These are phyloP conservation scores for Nannizzia gypsea DNA, from an alignment of 2,329 filamentous ascomycete genomes.

Conservation along the genomic window DNA sequence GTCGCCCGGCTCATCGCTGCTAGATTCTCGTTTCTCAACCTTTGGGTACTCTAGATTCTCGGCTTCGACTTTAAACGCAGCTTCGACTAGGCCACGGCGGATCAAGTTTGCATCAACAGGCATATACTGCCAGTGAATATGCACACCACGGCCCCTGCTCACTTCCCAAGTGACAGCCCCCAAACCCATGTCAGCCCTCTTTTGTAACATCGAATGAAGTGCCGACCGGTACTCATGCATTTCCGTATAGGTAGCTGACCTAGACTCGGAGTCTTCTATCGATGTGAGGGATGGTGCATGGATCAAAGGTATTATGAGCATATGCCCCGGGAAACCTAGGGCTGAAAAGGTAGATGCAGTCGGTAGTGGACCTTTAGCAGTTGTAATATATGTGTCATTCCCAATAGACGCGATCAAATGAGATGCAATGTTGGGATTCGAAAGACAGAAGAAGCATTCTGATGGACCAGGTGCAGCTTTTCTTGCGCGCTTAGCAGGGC, in stretches of 20 bases:
- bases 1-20: constrained; percentile 39
- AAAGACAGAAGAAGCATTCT: constrained; percentile 90
- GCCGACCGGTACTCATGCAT: constrained; percentile 71
- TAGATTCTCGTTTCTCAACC: constrained; percentile 36
- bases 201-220: constrained; percentile 63
- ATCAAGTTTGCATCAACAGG: constrained; percentile 61
- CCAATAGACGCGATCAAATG: constrained; percentile 88
- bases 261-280: constrained; percentile 49
- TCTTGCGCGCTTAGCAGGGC: constrained; percentile 34
- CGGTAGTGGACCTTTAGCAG: constrained; percentile 79
- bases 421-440: constrained; percentile 67
- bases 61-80: constrained; percentile 77
- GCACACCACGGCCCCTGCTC: constrained; percentile 65
- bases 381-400: constrained; percentile 76
- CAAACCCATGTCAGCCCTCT: constrained; percentile 41
- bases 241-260: constrained; percentile 55
- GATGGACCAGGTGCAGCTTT: constrained; percentile 51
- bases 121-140: constrained; percentile 88
- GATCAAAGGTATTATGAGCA: constrained; percentile 79
- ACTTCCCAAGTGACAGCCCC: constrained; percentile 91
- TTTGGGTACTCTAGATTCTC: constrained; percentile 56
- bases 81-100: constrained; percentile 63
- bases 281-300: constrained; percentile 64
- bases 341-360: constrained; percentile 58
- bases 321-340: constrained; percentile 68